Percentiles rank a stretch among this genome's conserved stretches.
Evolutionary conservation across 331 rosid genomes (phyloP).

Genomic region (Quercus lobata): DNA sequence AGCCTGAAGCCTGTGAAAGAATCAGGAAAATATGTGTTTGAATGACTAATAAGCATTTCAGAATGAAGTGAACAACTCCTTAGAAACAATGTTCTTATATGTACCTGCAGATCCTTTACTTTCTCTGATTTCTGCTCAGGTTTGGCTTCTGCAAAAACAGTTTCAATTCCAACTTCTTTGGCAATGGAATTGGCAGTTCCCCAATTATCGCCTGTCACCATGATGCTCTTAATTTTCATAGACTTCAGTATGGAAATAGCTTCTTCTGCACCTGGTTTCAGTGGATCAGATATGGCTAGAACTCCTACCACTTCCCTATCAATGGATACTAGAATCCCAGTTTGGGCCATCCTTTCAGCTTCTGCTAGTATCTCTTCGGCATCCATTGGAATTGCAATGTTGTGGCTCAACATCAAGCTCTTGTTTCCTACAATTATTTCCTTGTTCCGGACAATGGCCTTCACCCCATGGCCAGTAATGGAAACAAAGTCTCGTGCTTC

Average conservation of each 20-base stretch:
- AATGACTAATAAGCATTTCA: background rate
- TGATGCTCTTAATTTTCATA: conserved; percentile 63
- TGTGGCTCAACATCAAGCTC: conserved; percentile 52
- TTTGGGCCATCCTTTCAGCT: conserved; percentile 69
- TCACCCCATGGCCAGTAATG: conserved; percentile 75
- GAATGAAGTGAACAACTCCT: background rate
- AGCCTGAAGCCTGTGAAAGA: conserved; percentile 43
- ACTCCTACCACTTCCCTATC: conserved; percentile 55
- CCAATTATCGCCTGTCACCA: conserved; percentile 93
- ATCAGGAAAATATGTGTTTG: background rate
- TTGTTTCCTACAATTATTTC: conserved; percentile 71
- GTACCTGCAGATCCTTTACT: conserved; percentile 75
- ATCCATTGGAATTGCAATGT: conserved; percentile 41
- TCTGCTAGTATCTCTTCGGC: conserved; percentile 56
- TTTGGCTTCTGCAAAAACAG: conserved; percentile 69
- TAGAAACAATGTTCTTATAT: background rate
- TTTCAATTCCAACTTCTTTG: conserved; percentile 67
- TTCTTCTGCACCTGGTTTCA: conserved; percentile 62
- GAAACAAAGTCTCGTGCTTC: conserved; percentile 59
- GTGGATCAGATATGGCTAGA: conserved; percentile 76
- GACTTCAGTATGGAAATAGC: conserved; percentile 59
- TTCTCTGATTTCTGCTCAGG: conserved; percentile 77
- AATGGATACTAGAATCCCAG: conserved; percentile 63
- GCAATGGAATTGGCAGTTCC: conserved; percentile 85
- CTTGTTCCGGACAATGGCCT: conserved; percentile 54